Base-by-base conservation (phyloP, 2,329 filamentous ascomycete species). In the Calonectria pseudoreteaudii region DNA sequence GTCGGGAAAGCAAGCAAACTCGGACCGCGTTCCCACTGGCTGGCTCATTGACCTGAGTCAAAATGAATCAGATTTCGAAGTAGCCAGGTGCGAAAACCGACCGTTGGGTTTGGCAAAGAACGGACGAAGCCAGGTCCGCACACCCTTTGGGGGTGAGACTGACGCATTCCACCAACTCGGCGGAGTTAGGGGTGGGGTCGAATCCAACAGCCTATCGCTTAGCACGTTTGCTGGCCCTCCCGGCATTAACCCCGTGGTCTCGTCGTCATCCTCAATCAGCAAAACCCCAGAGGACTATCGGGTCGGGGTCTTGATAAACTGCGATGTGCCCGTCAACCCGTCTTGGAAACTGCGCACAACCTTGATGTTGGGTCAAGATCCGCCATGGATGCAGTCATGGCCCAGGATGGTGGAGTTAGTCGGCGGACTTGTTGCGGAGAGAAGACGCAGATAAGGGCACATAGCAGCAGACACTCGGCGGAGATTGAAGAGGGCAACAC, bases 241-340 rank as follows among this genome's bases (percentile, higher is more conserved):
- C 49, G 66, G 56, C 36, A 36, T 44, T 44, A 30, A 41, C 52
- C 50, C 71, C 49, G 26, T 47, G 28, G 65, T 58, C 66, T 60
- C 31, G 47, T 73, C 66, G 50, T 66, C 71, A 66, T 66, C 58
- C 16, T 38, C 56, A 49, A 62, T 65, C 50, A 53, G 41, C 62
- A 30, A 62, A 49, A 14, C 65, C 65, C 52, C 47, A 50, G 71
- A 70, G 66, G 66, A n/a, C 36, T 73, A 60, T 76, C 77, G 76
- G 73, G 70, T 74, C 78, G 78, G 78, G 68, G 38, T 80, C 13
- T 75, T 78, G 62, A 28, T 72, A 78, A 50, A 67, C 53, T 75
- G 78, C 77, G 78, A 77, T 68, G 65, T n/a, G n/a, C 44, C 71
- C 71, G 71, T 16, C 44, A 66, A 28, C 60, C 71, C 66, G 71